Evolutionary conservation across 2,329 filamentous ascomycete genomes (phyloP), one percentile per base, ranked within the genome.

Genomic region (Teratosphaeria pseudoeucalypti): DNA sequence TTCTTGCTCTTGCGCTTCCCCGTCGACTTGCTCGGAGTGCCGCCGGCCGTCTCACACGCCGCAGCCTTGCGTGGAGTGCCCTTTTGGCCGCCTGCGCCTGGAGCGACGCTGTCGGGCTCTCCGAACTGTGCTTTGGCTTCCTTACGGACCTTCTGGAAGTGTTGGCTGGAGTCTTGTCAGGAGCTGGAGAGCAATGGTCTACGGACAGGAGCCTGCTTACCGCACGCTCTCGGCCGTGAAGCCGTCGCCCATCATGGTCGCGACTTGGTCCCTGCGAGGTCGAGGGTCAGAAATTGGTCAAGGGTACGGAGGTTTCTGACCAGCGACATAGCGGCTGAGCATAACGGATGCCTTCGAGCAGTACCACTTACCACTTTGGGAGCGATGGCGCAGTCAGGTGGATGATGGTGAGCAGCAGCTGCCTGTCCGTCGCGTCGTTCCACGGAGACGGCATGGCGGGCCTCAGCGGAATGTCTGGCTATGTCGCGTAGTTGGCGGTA

Each of bases 71-170:
- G 62, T n/a, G 65, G 63, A 47, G 63, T 65, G 12, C 54, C 52
- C 56, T 60, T 65, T 34, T 54, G 57, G 14, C 60, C 49, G 26
- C 58, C 34, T 19, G 60, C 63, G 7, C 19, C 19, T 49, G 43
- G 43, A 49, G 43, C 26, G 34, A 60, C 61, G 23, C 59, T 57
- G 53, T 56, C 58, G 7, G 63, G 64, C 52, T 65, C 62, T 34
- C 67, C 67, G 52, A 61, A 61, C 32, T 66, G 57, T 39, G 66
- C 63, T 34, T 52, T 56, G 47, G 54, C 56, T 2, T 62, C 62
- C 59, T 70, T 68, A 53, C 68, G 66, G 16, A 66, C 52, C 56
- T 66, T 67, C 32, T 65, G 61, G 54, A 63, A 67, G 49, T 62
- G 64, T 54, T 67, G 64, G 12, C 65, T 67, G 54, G n/a, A 19